A percentile compares a stretch with the other conserved stretches of the same genome.
These are phyloP conservation scores for Curvularia sp. DNA, from an alignment of 2,329 filamentous ascomycete species.

Conservation along the genomic window DNA sequence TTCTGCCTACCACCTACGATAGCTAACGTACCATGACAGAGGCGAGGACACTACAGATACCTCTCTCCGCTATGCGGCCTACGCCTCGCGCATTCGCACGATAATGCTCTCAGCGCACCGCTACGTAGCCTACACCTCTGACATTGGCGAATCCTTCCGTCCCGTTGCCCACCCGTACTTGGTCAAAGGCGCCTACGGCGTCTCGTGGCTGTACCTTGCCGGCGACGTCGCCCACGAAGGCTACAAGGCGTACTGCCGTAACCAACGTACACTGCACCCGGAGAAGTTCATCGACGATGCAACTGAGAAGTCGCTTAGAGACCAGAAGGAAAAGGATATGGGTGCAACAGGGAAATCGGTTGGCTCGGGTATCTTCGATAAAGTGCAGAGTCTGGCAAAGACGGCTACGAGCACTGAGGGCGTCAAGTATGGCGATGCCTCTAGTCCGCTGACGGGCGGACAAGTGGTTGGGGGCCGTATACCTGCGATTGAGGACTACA, in stretches of 20 bases:
- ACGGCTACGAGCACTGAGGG: slow-evolving; percentile 30
- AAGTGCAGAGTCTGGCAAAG: slow-evolving; percentile 36
- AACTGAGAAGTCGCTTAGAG: slow-evolving; percentile 20
- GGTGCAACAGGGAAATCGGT: slow-evolving; percentile 41
- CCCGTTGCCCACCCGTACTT: slow-evolving; percentile 87
- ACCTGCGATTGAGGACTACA: slow-evolving; percentile 84
- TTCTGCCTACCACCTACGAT: background rate
- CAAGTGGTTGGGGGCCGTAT: slow-evolving; percentile 55
- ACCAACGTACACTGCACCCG: slow-evolving; percentile 77
- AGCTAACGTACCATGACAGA: slow-evolving; percentile 51
- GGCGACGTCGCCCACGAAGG: slow-evolving; percentile 93
- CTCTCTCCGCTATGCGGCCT: slow-evolving; percentile 88
- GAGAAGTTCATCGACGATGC: slow-evolving; percentile 51
- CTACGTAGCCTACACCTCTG: slow-evolving; percentile 95
- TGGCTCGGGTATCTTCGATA: slow-evolving; percentile 21
- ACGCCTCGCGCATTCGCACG: slow-evolving; percentile 83
- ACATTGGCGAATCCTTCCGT: slow-evolving; percentile 95
- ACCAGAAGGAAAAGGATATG: slow-evolving; percentile 43
- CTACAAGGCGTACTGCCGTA: slow-evolving; percentile 91
- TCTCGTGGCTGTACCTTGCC: slow-evolving; percentile 91
- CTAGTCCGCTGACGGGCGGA: slow-evolving; percentile 30
- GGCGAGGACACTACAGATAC: slow-evolving; percentile 82
- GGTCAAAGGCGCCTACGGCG: slow-evolving; percentile 81
- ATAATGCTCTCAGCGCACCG: slow-evolving; percentile 89
- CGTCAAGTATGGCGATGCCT: slow-evolving; percentile 30